Evolutionary conservation across 129 eudicot genomes (phyloP), one percentile per base, ranked within the genome.

Genomic region (Helianthus tuberosus): DNA sequence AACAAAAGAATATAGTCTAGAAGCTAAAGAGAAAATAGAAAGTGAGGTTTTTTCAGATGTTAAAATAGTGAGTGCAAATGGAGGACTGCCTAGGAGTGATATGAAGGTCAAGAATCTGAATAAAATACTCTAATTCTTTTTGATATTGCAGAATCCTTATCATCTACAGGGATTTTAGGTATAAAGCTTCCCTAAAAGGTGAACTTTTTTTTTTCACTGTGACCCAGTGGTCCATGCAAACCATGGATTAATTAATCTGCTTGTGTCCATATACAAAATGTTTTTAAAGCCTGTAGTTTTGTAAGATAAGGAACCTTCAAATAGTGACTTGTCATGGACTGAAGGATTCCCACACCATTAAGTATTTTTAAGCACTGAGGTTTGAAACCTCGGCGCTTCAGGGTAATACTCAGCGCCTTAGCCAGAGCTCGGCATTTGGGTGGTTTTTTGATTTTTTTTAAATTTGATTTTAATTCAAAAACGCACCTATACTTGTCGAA

Each of bases 141-240:
- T 80, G 74, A 70, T 84, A 79, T 78, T 50, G 73, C 67, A 76
- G 88, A 87, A 84, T 87, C 83, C 81, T 81, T 87, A 81, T 84
- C 90, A 74, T 71, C 36, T 52, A 75, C 29, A 58, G 55, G n/a
- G 74, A 75, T 64, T 65, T 65, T 70, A 76, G 78, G 65, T 75
- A 72, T 79, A 68, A 62, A 83, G 73, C 53, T 83, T 78, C 77
- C 86, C 67, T 75, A 53, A 51, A 80, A 61, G 75, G 53, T 75
- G 79, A 79, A 75, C 63, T 29, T 10, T 71, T 10, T 71, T 41
- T 54, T 71, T 15, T 62, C 68, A 64, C 12, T 62, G 63, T 69
- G 66, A 73, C 36, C 68, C 15, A 38, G 38, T 81, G 84, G 81
- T 75, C 81, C 81, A 63, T 69, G 49, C 75, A 65, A 54, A 72